phyloP scores from a whole-genome alignment of 805 yeast species.

The Metschnikowia santaceciliae region DNA sequence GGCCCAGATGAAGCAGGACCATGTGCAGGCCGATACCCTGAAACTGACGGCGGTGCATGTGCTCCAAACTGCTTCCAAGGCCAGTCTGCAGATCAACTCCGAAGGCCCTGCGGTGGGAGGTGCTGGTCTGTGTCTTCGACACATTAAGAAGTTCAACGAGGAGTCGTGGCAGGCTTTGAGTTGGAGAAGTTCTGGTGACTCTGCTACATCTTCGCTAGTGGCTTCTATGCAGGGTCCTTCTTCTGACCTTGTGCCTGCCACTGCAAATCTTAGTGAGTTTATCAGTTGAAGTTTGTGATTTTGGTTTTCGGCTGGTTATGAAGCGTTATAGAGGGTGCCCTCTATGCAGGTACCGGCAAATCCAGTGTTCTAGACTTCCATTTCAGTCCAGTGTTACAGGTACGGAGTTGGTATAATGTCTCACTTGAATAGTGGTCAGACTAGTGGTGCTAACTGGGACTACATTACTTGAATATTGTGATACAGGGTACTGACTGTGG shows the following conservation, averaged over 20 bases:
- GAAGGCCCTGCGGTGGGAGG: conserved; percentile 27
- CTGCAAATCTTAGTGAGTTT: conserved; percentile 22
- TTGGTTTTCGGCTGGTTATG: no score
- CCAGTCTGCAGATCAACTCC: conserved; percentile 19
- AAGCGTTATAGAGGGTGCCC: no score
- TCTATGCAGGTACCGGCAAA: no score
- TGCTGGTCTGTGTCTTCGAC: conserved; percentile 38
- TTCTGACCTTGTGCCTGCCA: conserved; percentile 12
- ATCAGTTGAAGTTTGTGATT: neutral
- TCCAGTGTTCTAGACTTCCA: no score
- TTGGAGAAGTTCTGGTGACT: conserved; percentile 24
- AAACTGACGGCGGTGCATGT: conserved; percentile 33
- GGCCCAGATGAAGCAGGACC: conserved; percentile 35
- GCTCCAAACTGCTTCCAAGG: conserved; percentile 39
- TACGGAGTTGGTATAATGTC: no score
- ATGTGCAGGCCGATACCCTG: conserved; percentile 17
- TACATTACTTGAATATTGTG: no score
- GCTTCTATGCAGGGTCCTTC: conserved; percentile 16
- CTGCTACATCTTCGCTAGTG: conserved; percentile 16
- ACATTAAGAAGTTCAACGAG: conserved; percentile 37
- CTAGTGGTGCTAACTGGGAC: no score
- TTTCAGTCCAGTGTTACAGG: no score
- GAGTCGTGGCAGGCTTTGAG: conserved; percentile 36
- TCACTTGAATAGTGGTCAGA: no score
- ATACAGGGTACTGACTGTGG: no score